These are phyloP conservation scores for Fragaria ananassa DNA, from an alignment of 306 rosid genomes.

Conservation along the genomic window DNA sequence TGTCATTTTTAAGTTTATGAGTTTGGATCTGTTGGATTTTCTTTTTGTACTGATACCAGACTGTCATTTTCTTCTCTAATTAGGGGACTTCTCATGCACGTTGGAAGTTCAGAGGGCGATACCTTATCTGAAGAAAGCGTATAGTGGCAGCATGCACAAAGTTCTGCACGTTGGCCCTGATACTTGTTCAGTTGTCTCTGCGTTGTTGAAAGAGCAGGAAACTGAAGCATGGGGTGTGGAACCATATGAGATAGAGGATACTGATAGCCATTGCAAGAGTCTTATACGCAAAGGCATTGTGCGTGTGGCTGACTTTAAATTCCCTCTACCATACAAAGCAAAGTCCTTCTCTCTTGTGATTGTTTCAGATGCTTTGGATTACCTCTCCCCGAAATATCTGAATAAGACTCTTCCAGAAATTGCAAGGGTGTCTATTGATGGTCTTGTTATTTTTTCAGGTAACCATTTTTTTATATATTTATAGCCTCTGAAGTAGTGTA, in stretches of 20 bases:
- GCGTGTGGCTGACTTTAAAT: constrained; percentile 80
- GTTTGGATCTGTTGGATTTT: not conserved
- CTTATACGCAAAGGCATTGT: constrained; percentile 72
- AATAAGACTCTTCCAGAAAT: constrained; percentile 87
- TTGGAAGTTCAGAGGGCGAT: constrained; percentile 65
- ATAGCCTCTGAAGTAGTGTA: not conserved
- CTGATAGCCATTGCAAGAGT: constrained; percentile 62
- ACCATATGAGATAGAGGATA: constrained; percentile 87
- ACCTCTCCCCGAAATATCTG: constrained; percentile 80
- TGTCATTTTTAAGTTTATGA: not conserved
- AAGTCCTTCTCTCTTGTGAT: constrained; percentile 81
- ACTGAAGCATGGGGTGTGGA: constrained; percentile 92
- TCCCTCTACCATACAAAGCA: constrained; percentile 77
- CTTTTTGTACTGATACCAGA: not conserved
- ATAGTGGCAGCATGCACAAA: constrained; percentile 64
- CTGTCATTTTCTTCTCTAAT: constrained; percentile 20
- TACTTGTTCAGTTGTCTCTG: constrained; percentile 73
- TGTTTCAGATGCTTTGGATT: constrained; percentile 85
- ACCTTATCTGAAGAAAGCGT: constrained; percentile 64
- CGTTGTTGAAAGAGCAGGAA: constrained; percentile 65
- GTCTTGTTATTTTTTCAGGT: constrained; percentile 76
- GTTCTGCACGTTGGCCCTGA: constrained; percentile 91
- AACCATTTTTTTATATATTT: constrained; percentile 15
- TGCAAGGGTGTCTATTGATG: constrained; percentile 71
- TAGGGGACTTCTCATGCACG: constrained; percentile 77